Evolutionary conservation across 1,284 basidiomycete species (phyloP).

Genomic region (Puccinia novopanici): DNA sequence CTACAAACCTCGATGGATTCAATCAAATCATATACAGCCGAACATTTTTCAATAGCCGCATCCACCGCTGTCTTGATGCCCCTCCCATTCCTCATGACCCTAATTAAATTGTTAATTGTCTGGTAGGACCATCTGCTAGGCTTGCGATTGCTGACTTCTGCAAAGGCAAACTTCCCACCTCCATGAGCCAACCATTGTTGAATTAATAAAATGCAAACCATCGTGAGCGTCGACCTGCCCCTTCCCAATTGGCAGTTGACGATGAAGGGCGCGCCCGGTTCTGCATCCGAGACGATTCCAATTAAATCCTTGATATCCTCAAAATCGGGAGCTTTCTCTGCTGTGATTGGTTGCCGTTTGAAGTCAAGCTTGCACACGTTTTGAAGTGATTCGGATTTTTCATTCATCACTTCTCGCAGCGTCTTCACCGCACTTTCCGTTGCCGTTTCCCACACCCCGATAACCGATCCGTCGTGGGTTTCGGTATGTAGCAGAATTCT

Average conservation of each 20-base stretch:
- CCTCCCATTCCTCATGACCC: slow-evolving; percentile 87
- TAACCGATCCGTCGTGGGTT: slow-evolving; percentile 79
- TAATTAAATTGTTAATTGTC: slow-evolving; percentile 73
- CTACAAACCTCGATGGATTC: slow-evolving; percentile 55
- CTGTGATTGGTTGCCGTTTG: slow-evolving; percentile 59
- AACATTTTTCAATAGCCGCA: slow-evolving; percentile 55
- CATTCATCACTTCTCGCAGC: slow-evolving; percentile 85
- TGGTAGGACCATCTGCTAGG: slow-evolving; percentile 60
- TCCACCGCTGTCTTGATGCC: slow-evolving; percentile 70
- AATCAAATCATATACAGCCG: slow-evolving; percentile 56
- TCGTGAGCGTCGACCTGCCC: slow-evolving; percentile 87
- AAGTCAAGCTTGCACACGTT: slow-evolving; percentile 55
- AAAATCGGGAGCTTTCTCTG: slow-evolving; percentile 58
- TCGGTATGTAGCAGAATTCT: slow-evolving; percentile 88
- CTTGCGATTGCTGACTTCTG: slow-evolving; percentile 41
- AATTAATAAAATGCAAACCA: slow-evolving; percentile 83
- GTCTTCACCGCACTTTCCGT: slow-evolving; percentile 71
- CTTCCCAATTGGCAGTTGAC: slow-evolving; percentile 95
- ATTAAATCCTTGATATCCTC: slow-evolving; percentile 66
- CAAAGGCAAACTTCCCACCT: slow-evolving; percentile 53
- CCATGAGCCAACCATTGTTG: slow-evolving; percentile 72
- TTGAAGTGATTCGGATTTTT: slow-evolving; percentile 60
- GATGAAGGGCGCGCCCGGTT: slow-evolving; percentile 78
- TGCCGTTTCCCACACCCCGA: slow-evolving; percentile 94
- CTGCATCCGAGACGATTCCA: slow-evolving; percentile 75